Evolutionary conservation across 176 grass and related monocot species (phyloP), one percentile per base, ranked within the genome.

Genomic region (Carex myosuroides): DNA sequence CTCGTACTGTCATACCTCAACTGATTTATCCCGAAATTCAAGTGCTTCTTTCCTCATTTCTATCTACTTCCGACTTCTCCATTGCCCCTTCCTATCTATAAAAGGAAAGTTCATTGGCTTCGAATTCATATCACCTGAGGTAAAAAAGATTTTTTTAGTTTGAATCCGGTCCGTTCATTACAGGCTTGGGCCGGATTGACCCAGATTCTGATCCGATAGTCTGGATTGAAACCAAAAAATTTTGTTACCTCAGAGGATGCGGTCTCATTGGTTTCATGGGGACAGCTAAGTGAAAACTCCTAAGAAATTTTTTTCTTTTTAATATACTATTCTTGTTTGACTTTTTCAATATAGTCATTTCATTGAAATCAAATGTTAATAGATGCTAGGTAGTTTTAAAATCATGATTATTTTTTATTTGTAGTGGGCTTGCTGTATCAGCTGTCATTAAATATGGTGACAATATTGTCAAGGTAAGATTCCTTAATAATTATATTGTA

Each of bases 401-500:
- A 17, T 32, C 6, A 8, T 55, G 48, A 26, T 55, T 56, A 21
- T 12, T n/a, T 70, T 57, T 56, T 87, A 21, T 76, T 74, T 88
- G 13, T 83, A 98, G 92, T 86, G 91, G 95, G 8, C 71, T 75
- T 54, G 71, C 71, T 1, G 71, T 75, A 50, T 75, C 71, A 75
- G 71, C 71, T 2, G 71, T 75, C 44, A 75, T 75, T 29, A 75
- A 75, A 75, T 75, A 54, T 5, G 71, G 71, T 75, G 71, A 75
- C 46, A 75, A 75, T 75, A 75, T 75, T 26, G 71, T 75, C 71
- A 75, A 75, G 71, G 71, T 75, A 54, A 71, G 37, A 2, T 37
- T 22, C 9, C 12, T 2, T 68, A 48, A 59, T 72, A 48, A 52
- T 72, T 11, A 37, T 20, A 32, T 26, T 32, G 39, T 0, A 26